Base-by-base conservation (phyloP, 1,284 basidiomycete genomes). In the Tremellales sp. region DNA sequence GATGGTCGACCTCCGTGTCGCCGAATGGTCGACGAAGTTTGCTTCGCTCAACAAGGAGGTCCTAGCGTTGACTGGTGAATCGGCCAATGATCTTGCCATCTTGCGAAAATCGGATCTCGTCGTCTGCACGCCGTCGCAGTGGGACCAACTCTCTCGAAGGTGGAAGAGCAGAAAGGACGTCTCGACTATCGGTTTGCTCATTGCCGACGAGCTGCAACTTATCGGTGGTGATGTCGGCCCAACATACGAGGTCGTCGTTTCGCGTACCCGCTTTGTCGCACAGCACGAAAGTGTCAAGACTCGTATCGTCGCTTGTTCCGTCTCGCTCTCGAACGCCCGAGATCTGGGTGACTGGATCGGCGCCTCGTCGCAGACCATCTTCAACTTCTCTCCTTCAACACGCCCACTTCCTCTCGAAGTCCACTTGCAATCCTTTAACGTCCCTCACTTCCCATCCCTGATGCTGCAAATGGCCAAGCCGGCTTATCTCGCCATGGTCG, bases 401-500 rank as follows among this genome's bases (percentile, higher is more conserved):
- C 86, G 94, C 26, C 92, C 92, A 2, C 78, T 97, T 2, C 93
- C 97, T 53, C 87, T 98, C 83, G 93, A 98, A 60, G 94, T 98
- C 43, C 94, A 98, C 65, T 77, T 98, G 7, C 94, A 97, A 69
- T 91, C 86, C 41, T 98, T 97, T 79, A 84, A 82, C 40, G 89
- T 96, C 39, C 89, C 93, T 10, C 96, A 98, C 67, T 97, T 96
- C 83, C 93, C 96, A 0, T 96, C 90, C 0, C 78, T 98, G 48
- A 98, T 99, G 94, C 89, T 98, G 51, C 83, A 92, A 27, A 98
- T 98, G 96, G 94, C 93, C 23, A 98, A 98, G 72, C 96, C 94
- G 0, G 89, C 93, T 0, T 98, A 97, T 69, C 82, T 98, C 13
- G 85, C 93, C 24, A 89, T 97, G 59, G 78, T 86, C 37, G 94